Evolutionary conservation across 345 rosid species (phyloP), one percentile per base, ranked within the genome.

Genomic region (Acer negundo): DNA sequence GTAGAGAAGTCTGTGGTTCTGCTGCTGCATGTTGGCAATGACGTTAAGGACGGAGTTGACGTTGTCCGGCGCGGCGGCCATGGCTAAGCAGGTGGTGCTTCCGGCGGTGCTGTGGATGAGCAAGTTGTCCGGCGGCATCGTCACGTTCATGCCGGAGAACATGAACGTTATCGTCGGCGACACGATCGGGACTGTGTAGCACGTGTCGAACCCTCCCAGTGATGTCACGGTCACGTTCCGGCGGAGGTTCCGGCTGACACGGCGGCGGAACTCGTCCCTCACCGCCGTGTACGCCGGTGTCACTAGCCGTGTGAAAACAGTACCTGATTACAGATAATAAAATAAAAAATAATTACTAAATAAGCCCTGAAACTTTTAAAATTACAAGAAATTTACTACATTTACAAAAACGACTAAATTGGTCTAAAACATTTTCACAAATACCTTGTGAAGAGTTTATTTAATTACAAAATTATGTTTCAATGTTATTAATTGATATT

Each of bases 21-120:
- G 99, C 61, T 94, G 99, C 90, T 96, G 98, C 98, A 96, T 92
- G 76, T 85, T 94, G 69, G 99, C 99, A 4, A 94, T 90, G 35
- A 96, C 97, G 65, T 94, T 96, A 15, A 96, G 90, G 70, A 89
- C 97, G 0, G 97, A 94, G 79, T 92, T 96, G 40, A 95, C 94
- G 19, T 92, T 94, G 42, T 79, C 88, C 0, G 98, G 97, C 19
- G 99, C 90, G 6, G 94, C 85, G 0, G 97, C 98, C 93, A 96
- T 90, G 56, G 99, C 99, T 35, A 96, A 77, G 76, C 99, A 96
- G 58, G 93, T 80, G 79, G 73, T 84, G 91, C 86, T 84, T 19
- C 97, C 93, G 9, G 95, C 90, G 0, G 94, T 89, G 92, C 99
- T 92, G 82, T 88, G 97, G 82, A 96, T 87, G 6, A 96, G 86